Percentiles rank a stretch among this genome's conserved stretches.
phyloP scores from a whole-genome alignment of 257 asterid species.

The Marsdenia floribunda region DNA sequence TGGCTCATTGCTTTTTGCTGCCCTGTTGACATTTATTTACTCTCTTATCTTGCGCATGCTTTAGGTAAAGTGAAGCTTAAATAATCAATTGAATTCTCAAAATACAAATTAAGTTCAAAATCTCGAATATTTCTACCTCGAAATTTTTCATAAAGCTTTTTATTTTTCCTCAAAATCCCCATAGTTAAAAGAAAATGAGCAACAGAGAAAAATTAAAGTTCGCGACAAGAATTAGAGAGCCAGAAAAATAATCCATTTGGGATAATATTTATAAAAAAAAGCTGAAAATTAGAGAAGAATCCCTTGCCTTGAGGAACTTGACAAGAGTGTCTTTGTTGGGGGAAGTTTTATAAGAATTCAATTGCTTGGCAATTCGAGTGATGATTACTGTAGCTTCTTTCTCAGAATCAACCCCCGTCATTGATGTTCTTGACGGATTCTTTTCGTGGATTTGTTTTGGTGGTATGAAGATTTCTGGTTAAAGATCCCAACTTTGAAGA shows the following conservation, averaged over 20 bases:
- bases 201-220: neutral
- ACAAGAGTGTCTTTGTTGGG: slow-evolving; percentile 54
- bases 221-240: too few relatives aligned
- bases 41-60: neutral
- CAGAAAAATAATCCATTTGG: neutral
- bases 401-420: slow-evolving; percentile 49
- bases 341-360: slow-evolving; percentile 40
- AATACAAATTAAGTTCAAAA: neutral
- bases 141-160: neutral
- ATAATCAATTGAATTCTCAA: neutral
- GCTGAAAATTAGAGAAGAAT: neutral
- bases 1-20: neutral
- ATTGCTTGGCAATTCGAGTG: slow-evolving; percentile 41
- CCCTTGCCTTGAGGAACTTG: slow-evolving; percentile 53
- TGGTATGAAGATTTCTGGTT: neutral
- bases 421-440: slow-evolving; percentile 15
- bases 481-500: neutral
- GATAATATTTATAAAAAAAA: neutral
- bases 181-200: neutral
- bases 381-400: slow-evolving; percentile 33
- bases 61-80: neutral
- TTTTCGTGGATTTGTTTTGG: neutral
- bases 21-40: neutral
- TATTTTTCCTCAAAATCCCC: neutral
- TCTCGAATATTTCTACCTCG: too few relatives aligned